Evolutionary conservation across 495 filamentous ascomycete species (phyloP), one percentile per base, ranked within the genome.

Genomic region (Hyphodiscus hymeniophilus): DNA sequence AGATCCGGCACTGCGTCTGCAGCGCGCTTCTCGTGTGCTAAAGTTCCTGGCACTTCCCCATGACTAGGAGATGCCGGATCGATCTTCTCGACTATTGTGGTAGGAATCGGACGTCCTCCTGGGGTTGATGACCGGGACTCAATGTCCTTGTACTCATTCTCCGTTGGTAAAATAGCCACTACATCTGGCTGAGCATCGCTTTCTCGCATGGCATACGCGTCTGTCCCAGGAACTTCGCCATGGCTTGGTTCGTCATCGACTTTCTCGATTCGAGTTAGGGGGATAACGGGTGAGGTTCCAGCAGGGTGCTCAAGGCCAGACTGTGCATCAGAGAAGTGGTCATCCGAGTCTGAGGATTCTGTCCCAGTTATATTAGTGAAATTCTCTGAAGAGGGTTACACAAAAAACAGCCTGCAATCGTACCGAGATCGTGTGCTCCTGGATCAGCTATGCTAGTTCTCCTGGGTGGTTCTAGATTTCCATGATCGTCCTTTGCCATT

Each of bases 241-340:
- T 94, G 75, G 55, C 84, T 86, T 16, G 73, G 71, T 20, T 68
- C 63, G 20, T 74, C 68, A 50, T 86, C 81, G 42, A 94, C 77
- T 67, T 83, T 89, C 64, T 94, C 87, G 32, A 94, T 84, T 47
- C 89, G 71, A 16, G 84, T 92, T 48, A 69, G 75, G n/a, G 89
- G 89, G 51, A 94, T 78, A 26, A 83, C 77, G 28, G 83, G 80
- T 51, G 81, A 34, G 16, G 22, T 28, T 38, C 44, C 43, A 4
- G 20, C 33, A n/a, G 17, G 13, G 23, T 33, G 12, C 6, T 55
- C 60, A 44, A 65, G 69, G 51, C 79, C 85, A 63, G 91, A 85
- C 47, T 80, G 84, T 50, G 89, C 89, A 71, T 94, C 89, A 41
- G 89, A 89, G 63, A 89, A 95, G 65, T 94, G 86, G 42, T 95